phyloP scores from a whole-genome alignment of 805 yeast genomes.

The Candida montana region DNA sequence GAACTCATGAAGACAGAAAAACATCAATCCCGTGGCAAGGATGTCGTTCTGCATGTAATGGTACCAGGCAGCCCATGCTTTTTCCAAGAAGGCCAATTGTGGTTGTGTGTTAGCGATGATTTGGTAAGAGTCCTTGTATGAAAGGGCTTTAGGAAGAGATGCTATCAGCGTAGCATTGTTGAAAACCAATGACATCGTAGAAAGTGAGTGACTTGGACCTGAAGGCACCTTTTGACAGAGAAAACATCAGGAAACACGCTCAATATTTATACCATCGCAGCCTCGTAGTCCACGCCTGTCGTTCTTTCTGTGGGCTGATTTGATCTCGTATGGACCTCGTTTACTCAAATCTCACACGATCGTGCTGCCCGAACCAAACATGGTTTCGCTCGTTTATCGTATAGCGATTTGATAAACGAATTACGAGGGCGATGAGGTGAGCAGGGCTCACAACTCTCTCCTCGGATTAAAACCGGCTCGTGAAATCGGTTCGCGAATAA shows the following conservation, averaged over 20 bases:
- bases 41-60: slow-evolving; percentile 79
- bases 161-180: slow-evolving; percentile 1
- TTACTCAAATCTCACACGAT: background rate
- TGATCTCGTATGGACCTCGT: background rate
- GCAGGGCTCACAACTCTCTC: too few relatives aligned
- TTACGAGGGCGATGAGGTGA: too few relatives aligned
- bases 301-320: background rate
- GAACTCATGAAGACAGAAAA: slow-evolving; percentile 77
- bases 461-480: too few relatives aligned
- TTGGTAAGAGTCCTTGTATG: background rate
- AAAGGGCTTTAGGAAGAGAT: slow-evolving; percentile 1
- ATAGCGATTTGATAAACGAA: too few relatives aligned
- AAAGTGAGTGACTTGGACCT: background rate
- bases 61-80: slow-evolving; percentile 87
- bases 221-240: too few relatives aligned
- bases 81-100: slow-evolving; percentile 41
- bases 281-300: too few relatives aligned
- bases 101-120: background rate
- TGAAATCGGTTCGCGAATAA: too few relatives aligned
- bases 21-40: slow-evolving; percentile 85
- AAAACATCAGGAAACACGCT: background rate
- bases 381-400: background rate
- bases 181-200: slow-evolving; percentile 3
- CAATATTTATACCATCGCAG: background rate
- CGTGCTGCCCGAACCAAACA: background rate